These are phyloP conservation scores for Pisolithus microcarpus DNA, from an alignment of 768 basidiomycete species.

Conservation along the genomic window DNA sequence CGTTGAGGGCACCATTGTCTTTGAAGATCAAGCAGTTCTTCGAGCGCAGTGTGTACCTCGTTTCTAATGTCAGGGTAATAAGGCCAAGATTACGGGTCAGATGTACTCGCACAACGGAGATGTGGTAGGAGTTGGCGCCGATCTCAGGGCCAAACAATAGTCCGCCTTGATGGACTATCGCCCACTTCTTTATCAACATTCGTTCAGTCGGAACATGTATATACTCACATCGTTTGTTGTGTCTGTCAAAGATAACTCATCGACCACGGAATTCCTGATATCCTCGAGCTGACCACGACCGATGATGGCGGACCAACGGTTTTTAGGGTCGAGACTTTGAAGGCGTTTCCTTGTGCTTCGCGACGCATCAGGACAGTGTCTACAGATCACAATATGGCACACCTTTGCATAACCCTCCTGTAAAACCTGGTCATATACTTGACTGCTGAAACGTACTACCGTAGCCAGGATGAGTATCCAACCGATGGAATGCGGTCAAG, in stretches of 20 bases:
- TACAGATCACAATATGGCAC: background rate
- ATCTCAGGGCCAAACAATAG: background rate
- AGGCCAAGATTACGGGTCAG: constrained; percentile 32
- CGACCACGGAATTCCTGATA: constrained; percentile 35
- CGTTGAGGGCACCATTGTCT: constrained; percentile 9
- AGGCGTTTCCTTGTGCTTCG: constrained; percentile 9
- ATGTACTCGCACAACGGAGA: constrained; percentile 19
- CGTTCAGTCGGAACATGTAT: background rate
- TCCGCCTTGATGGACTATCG: background rate
- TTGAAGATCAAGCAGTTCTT: constrained; percentile 27
- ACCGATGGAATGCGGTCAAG: constrained; percentile 23
- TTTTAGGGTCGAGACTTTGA: constrained; percentile 22
- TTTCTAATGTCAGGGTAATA: constrained; percentile 37
- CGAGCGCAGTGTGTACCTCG: constrained; percentile 31
- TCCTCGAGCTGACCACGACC: constrained; percentile 24
- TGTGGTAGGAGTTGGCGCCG: constrained; percentile 22
- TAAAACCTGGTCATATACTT: constrained; percentile 17
- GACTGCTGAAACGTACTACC: constrained; percentile 19
- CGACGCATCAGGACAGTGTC: background rate
- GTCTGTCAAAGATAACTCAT: constrained; percentile 30
- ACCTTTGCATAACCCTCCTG: constrained; percentile 28
- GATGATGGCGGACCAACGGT: constrained; percentile 36
- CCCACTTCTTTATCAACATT: background rate
- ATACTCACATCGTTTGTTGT: constrained; percentile 27
- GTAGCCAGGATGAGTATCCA: constrained; percentile 18